These are phyloP conservation scores for Platanthera guangdongensis DNA, from an alignment of 106 monocot species.

Conservation along the genomic window DNA sequence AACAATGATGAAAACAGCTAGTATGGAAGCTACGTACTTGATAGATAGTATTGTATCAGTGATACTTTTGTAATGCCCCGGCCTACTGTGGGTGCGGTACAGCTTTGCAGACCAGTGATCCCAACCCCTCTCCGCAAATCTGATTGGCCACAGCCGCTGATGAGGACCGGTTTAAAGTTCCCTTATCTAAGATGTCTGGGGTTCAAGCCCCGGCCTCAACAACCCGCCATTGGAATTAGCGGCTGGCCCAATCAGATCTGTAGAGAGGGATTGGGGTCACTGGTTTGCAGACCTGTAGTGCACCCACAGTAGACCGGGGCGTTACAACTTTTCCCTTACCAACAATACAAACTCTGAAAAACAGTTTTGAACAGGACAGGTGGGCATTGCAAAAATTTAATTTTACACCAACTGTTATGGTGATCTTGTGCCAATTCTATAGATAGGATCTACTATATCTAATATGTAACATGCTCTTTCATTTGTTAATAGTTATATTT, in stretches of 20 bases:
- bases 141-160: too few species aligned
- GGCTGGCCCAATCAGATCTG: too few species aligned
- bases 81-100: not conserved
- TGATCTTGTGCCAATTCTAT: not conserved
- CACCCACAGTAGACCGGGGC: too few species aligned
- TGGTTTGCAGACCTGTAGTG: too few species aligned
- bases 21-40: not conserved
- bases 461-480: not conserved
- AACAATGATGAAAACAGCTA: not conserved
- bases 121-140: too few species aligned
- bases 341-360: not conserved
- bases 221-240: too few species aligned
- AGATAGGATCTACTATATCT: not conserved
- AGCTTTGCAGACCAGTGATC: too few species aligned
- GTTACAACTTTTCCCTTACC: too few species aligned
- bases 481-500: not conserved
- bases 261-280: too few species aligned
- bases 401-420: not conserved
- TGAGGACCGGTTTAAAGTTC: too few species aligned
- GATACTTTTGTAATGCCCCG: not conserved
- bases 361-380: not conserved
- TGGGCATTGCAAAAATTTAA: not conserved
- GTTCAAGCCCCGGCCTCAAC: too few species aligned
- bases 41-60: not conserved
- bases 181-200: too few species aligned